phyloP scores from a whole-genome alignment of 148 eudicot genomes.

The Cornus controversa region DNA sequence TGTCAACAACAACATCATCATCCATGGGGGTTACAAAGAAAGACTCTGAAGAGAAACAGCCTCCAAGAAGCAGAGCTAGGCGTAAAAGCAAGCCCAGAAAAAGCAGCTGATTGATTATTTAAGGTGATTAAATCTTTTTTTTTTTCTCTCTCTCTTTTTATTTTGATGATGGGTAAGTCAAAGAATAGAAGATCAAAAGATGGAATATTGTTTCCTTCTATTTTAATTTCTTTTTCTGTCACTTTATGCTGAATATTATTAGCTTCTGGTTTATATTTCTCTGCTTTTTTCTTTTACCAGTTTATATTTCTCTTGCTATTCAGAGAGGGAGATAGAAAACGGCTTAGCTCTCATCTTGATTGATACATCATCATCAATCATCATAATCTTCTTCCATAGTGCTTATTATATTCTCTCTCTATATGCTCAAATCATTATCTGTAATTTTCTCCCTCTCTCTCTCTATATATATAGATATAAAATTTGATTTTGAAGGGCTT shows the following conservation, averaged over 20 bases:
- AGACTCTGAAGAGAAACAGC: too few species aligned
- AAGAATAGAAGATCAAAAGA: background rate
- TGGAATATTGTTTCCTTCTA: background rate
- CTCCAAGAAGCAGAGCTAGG: slow-evolving; percentile 30
- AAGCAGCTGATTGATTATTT: slow-evolving; percentile 13
- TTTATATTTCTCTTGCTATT: background rate
- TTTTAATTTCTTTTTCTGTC: background rate
- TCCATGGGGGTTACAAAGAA: background rate
- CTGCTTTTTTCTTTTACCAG: background rate
- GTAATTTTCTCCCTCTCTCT: too few species aligned
- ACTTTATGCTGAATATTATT: too few species aligned
- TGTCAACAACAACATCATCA: background rate
- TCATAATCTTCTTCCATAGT: too few species aligned
- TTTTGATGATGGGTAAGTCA: background rate
- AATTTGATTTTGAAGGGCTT: too few species aligned
- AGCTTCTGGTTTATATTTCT: too few species aligned
- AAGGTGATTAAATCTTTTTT: background rate
- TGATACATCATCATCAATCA: too few species aligned
- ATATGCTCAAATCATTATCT: background rate
- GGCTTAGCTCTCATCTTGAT: slow-evolving; percentile 2
- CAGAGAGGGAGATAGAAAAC: too few species aligned
- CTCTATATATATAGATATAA: too few species aligned
- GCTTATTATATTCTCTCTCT: slow-evolving; percentile 7
- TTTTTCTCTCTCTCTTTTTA: background rate
- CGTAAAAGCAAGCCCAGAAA: slow-evolving; percentile 38